A percentile compares a stretch with the other conserved stretches of the same genome.
phyloP scores from a whole-genome alignment of 176 grass and related monocot genomes.

The Oryza longistaminata region DNA sequence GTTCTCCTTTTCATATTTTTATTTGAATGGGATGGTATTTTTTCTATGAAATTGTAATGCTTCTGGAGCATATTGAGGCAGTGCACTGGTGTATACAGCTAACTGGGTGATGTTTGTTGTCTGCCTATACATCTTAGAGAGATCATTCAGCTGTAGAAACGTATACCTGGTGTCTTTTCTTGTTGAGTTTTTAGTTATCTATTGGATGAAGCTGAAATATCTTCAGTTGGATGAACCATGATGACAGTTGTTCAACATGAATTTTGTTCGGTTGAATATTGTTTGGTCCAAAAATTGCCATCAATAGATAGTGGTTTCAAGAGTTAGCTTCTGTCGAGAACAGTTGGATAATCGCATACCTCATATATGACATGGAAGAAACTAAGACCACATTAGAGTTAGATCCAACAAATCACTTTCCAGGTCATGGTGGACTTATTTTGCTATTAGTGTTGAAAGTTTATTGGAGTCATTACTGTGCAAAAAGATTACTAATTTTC shows the following conservation, averaged over 20 bases:
- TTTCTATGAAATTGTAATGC: background rate
- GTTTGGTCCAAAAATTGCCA: background rate
- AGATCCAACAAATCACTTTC: background rate
- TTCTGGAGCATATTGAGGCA: background rate
- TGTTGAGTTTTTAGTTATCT: background rate
- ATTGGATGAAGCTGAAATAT: background rate
- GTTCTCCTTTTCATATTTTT: background rate
- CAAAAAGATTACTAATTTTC: background rate
- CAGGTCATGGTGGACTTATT: background rate
- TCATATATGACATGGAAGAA: background rate
- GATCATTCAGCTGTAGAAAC: background rate
- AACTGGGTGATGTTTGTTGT: background rate
- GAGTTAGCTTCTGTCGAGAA: background rate
- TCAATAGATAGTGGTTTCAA: background rate
- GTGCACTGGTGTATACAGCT: background rate
- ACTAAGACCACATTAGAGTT: background rate
- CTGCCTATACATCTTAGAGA: background rate
- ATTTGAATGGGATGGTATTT: background rate
- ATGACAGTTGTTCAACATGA: background rate
- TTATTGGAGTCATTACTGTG: background rate
- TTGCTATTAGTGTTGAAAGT: background rate
- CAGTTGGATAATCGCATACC: background rate
- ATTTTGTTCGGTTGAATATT: background rate
- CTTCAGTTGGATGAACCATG: background rate
- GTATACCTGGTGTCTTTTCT: background rate